Evolutionary conservation across 2,329 filamentous ascomycete species (phyloP).

Genomic region (Fusarium luffae): DNA sequence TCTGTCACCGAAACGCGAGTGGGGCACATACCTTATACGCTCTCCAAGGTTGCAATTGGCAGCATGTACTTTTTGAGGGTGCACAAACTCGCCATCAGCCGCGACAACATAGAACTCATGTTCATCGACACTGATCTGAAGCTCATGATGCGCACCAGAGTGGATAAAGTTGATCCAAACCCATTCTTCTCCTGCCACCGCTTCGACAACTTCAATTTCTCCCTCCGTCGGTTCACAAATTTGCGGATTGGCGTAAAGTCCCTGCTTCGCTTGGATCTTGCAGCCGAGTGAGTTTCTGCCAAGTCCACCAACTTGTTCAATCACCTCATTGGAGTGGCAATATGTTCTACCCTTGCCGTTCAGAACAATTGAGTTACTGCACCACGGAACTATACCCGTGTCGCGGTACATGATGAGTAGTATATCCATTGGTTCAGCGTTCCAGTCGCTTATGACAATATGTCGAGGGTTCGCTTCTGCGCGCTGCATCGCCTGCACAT

Average conservation of each 20-base stretch:
- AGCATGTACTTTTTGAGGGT: not conserved
- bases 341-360: not conserved
- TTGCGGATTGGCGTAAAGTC: not conserved
- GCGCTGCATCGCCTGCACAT: not conserved
- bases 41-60: not conserved
- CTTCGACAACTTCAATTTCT: not conserved
- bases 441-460: not conserved
- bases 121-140: not conserved
- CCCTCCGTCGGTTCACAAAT: not conserved
- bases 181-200: not conserved
- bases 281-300: not conserved
- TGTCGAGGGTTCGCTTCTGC: not conserved
- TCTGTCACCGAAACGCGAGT: accelerated
- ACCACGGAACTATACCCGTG: not conserved
- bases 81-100: not conserved
- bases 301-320: not conserved
- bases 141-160: not conserved
- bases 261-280: not conserved
- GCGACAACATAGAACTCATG: not conserved
- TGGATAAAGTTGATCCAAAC: not conserved
- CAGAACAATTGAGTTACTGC: not conserved
- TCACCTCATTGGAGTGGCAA: not conserved
- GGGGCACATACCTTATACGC: not conserved
- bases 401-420: not conserved
- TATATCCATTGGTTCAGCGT: not conserved